Percentiles rank a stretch among this genome's conserved stretches.
Evolutionary conservation across 345 rosid species (phyloP).

Genomic region (Citrus unshiu): DNA sequence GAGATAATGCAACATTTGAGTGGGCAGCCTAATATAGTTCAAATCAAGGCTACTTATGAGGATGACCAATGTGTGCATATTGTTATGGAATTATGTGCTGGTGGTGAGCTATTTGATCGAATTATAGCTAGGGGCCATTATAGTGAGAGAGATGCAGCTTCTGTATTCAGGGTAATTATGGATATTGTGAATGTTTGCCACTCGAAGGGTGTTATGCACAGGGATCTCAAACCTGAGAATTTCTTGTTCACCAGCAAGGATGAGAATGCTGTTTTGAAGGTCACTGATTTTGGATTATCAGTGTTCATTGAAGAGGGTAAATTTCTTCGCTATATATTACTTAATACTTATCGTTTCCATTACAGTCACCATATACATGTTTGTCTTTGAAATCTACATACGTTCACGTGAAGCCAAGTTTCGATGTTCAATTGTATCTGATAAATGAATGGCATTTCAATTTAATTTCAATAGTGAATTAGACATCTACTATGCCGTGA

Average conservation of each 20-base stretch:
- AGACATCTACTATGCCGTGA: not conserved
- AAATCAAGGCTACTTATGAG: constrained; percentile 32
- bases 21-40: constrained; percentile 34
- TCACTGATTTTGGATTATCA: constrained; percentile 81
- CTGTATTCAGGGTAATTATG: constrained; percentile 22
- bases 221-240: constrained; percentile 49
- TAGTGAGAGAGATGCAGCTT: constrained; percentile 34
- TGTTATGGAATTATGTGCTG: constrained; percentile 40
- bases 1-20: constrained; percentile 37
- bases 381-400: not conserved
- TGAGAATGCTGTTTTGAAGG: constrained; percentile 30
- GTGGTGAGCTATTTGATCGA: constrained; percentile 37
- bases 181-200: constrained; percentile 56
- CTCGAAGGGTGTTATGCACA: constrained; percentile 86
- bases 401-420: not conserved
- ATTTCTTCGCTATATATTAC: not conserved
- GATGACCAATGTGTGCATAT: constrained; percentile 34
- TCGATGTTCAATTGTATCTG: not conserved
- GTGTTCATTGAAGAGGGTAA: constrained; percentile 52
- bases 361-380: not conserved
- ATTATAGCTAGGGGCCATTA: constrained; percentile 34
- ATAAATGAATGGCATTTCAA: too few relatives aligned
- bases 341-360: not conserved
- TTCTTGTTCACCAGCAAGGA: constrained; percentile 31
- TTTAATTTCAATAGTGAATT: not conserved